phyloP scores from a whole-genome alignment of 768 basidiomycete genomes.

The Tulasnella sp. region DNA sequence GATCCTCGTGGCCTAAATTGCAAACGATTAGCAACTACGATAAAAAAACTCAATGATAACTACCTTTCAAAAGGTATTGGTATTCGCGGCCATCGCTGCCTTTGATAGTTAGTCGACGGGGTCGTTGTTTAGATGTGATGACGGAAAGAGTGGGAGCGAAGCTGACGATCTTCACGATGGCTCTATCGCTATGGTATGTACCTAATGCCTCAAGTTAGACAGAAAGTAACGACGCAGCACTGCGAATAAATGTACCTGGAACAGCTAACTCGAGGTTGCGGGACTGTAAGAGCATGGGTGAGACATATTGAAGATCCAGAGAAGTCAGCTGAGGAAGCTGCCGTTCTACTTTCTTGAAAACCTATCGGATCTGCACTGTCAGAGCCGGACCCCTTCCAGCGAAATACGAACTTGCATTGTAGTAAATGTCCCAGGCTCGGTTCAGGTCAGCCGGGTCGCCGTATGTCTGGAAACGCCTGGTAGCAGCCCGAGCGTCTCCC shows the following conservation, averaged over 20 bases:
- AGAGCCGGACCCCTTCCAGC: neutral
- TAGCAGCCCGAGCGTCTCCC: conserved; percentile 87
- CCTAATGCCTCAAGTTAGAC: conserved; percentile 46
- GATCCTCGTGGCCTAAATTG: conserved; percentile 84
- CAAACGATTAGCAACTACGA: neutral
- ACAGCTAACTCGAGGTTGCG: conserved; percentile 92
- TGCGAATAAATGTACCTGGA: conserved; percentile 60
- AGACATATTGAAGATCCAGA: conserved; percentile 95
- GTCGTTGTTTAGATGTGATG: conserved; percentile 95
- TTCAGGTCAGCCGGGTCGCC: conserved; percentile 88
- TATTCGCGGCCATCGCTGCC: conserved; percentile 94
- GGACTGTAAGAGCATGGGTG: conserved; percentile 83
- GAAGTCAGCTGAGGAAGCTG: conserved; percentile 83
- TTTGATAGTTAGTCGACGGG: conserved; percentile 77
- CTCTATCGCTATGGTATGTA: conserved; percentile 86
- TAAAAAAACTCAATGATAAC: neutral
- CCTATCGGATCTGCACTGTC: conserved; percentile 45
- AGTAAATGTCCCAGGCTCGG: conserved; percentile 99
- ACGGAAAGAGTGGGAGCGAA: conserved; percentile 89
- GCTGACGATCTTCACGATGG: conserved; percentile 73
- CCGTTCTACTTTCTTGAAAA: conserved; percentile 95
- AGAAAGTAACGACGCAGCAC: neutral
- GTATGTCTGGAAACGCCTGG: conserved; percentile 76
- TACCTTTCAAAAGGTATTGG: conserved; percentile 87
- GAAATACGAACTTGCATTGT: conserved; percentile 56